A percentile compares a stretch with the other conserved stretches of the same genome.
Evolutionary conservation across 2,329 filamentous ascomycete genomes (phyloP).

Genomic region (Sphaerulina populicola): DNA sequence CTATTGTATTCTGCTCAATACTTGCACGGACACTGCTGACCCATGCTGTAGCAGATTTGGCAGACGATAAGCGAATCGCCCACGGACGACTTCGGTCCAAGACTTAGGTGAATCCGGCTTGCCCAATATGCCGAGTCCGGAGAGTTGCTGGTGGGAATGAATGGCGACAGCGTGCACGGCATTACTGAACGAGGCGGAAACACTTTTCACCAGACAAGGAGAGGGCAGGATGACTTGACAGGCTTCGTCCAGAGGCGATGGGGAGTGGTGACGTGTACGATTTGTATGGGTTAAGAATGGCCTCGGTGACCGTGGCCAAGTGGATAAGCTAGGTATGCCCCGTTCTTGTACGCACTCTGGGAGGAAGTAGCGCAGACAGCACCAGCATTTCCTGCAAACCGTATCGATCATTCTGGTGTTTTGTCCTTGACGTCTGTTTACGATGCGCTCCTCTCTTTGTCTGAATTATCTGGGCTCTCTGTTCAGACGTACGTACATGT

Average conservation of each 20-base stretch:
- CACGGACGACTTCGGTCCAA: conserved; percentile 3
- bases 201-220: conserved; percentile 1
- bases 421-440: conserved; percentile 7
- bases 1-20: conserved; percentile 29
- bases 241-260: neutral
- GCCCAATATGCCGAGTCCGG: conserved; percentile 10
- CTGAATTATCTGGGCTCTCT: conserved; percentile 18
- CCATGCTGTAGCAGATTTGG: conserved; percentile 72
- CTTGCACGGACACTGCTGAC: conserved; percentile 24
- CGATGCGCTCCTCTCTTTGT: conserved; percentile 21
- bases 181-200: conserved; percentile 9
- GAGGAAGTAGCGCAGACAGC: conserved; percentile 1
- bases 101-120: conserved; percentile 6
- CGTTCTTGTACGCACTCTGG: neutral
- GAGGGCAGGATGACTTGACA: neutral
- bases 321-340: neutral
- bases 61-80: conserved; percentile 58
- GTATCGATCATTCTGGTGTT: neutral
- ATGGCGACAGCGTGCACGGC: conserved; percentile 9
- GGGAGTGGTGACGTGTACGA: conserved; percentile 6
- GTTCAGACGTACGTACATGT: neutral
- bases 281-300: conserved; percentile 9
- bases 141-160: conserved; percentile 7
- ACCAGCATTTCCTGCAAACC: too few species aligned
- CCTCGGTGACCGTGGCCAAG: neutral